These are phyloP conservation scores for Amanita pallidorosea DNA, from an alignment of 768 basidiomycete genomes.

Conservation along the genomic window DNA sequence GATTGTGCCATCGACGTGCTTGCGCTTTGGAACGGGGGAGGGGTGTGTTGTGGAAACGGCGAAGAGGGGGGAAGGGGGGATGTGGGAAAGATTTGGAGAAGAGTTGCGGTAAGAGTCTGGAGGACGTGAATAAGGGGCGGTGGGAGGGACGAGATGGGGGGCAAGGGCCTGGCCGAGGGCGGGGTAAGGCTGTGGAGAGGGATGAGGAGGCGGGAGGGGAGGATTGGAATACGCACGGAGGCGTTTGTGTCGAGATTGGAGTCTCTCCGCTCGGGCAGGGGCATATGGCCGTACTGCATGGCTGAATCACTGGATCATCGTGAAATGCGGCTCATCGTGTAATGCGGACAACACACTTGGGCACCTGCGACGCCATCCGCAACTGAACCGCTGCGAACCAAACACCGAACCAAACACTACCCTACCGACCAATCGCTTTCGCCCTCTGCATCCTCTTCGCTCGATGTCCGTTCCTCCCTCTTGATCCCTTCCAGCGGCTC, in stretches of 20 bases:
- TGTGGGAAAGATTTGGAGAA: conserved; percentile 26
- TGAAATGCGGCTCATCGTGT: conserved; percentile 7
- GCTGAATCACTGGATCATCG: conserved; percentile 36
- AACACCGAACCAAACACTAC: background rate
- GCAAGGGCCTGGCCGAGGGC: conserved; percentile 55
- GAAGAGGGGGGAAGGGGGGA: conserved; percentile 24
- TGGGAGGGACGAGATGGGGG: conserved; percentile 32
- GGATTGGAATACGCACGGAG: conserved; percentile 36
- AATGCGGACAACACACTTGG: conserved; percentile 22
- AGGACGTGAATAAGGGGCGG: conserved; percentile 12
- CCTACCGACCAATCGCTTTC: conserved; percentile 10
- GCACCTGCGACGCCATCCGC: conserved; percentile 25
- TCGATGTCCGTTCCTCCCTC: conserved; percentile 28
- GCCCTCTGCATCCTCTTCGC: conserved; percentile 25
- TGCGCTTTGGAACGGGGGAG: conserved; percentile 38
- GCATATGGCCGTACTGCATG: conserved; percentile 55
- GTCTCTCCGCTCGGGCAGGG: conserved; percentile 40
- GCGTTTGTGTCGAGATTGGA: conserved; percentile 45
- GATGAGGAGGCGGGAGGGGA: conserved; percentile 15
- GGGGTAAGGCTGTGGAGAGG: conserved; percentile 34
- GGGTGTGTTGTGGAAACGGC: conserved; percentile 19
- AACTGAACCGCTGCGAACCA: conserved; percentile 20
- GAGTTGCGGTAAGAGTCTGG: conserved; percentile 25
- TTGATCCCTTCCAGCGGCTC: conserved; percentile 15
- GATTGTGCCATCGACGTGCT: conserved; percentile 31